These are phyloP conservation scores for Claviceps paspali DNA, from an alignment of 2,329 filamentous ascomycete species.

Conservation along the genomic window DNA sequence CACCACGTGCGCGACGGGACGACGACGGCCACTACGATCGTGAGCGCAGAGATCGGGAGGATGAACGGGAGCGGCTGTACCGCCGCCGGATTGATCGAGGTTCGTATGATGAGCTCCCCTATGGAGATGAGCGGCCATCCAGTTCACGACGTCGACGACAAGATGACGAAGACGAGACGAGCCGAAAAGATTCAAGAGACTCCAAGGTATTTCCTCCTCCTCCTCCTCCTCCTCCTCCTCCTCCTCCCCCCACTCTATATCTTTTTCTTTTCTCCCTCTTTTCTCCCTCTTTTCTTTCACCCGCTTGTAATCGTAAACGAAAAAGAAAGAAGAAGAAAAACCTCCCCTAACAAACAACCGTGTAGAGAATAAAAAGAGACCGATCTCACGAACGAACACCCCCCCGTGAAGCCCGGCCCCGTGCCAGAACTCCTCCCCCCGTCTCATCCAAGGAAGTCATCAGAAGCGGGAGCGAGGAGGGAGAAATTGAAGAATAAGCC, in stretches of 20 bases:
- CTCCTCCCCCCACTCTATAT: too few relatives aligned
- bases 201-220: slow-evolving; percentile 38
- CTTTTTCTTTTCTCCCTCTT: too few relatives aligned
- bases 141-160: slow-evolving; percentile 59
- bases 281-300: too few relatives aligned
- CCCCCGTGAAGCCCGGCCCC: slow-evolving; percentile 38
- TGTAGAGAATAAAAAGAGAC: slow-evolving; percentile 45
- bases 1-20: slow-evolving; percentile 39
- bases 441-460: slow-evolving; percentile 30
- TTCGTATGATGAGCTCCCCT: slow-evolving; percentile 77
- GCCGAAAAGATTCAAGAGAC: slow-evolving; percentile 49
- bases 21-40: slow-evolving; percentile 63
- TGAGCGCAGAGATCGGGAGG: slow-evolving; percentile 75
- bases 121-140: slow-evolving; percentile 59
- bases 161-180: slow-evolving; percentile 58
- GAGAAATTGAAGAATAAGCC: slow-evolving; percentile 73
- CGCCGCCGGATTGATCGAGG: slow-evolving; percentile 63
- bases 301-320: too few relatives aligned
- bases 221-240: not conserved
- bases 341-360: slow-evolving; percentile 18
- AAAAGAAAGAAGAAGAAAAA: slow-evolving; percentile 7
- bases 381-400: slow-evolving; percentile 45
- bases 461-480: slow-evolving; percentile 76
- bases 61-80: slow-evolving; percentile 78
- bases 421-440: slow-evolving; percentile 38